A percentile compares a stretch with the other conserved stretches of the same genome.
phyloP scores from a whole-genome alignment of 257 asterid genomes.

The Nicotiana obtusifolia region DNA sequence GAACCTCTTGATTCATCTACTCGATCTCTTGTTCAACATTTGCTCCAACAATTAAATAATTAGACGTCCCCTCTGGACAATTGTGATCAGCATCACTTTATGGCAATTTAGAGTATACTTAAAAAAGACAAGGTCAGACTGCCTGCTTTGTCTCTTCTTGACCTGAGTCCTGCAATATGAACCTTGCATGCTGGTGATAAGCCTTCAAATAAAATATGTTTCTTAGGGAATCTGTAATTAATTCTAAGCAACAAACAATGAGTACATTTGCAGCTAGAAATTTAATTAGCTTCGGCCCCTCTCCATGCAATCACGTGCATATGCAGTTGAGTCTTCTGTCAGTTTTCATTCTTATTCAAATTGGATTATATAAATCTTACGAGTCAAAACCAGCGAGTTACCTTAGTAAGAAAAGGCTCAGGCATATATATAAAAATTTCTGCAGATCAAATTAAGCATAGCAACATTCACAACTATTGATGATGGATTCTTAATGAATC shows the following conservation, averaged over 20 bases:
- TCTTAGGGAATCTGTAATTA: constrained; percentile 25
- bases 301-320: constrained; percentile 13
- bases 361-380: background rate
- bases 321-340: background rate
- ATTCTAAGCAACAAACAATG: constrained; percentile 13
- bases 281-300: constrained; percentile 9
- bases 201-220: constrained; percentile 8
- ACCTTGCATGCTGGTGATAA: constrained; percentile 8
- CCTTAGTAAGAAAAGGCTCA: background rate
- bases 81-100: background rate
- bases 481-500: too few species aligned
- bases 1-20: background rate
- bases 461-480: too few species aligned
- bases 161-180: constrained; percentile 8
- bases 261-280: constrained; percentile 27
- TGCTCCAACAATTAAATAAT: background rate
- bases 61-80: background rate
- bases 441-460: too few species aligned
- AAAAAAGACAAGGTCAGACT: constrained; percentile 6
- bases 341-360: background rate
- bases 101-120: background rate
- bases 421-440: too few species aligned
- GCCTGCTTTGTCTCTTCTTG: background rate
- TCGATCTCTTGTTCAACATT: background rate
- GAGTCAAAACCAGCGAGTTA: background rate